Conservation (phyloP, 2,329 filamentous ascomycete genomes). For the Fusarium sp. region DNA sequence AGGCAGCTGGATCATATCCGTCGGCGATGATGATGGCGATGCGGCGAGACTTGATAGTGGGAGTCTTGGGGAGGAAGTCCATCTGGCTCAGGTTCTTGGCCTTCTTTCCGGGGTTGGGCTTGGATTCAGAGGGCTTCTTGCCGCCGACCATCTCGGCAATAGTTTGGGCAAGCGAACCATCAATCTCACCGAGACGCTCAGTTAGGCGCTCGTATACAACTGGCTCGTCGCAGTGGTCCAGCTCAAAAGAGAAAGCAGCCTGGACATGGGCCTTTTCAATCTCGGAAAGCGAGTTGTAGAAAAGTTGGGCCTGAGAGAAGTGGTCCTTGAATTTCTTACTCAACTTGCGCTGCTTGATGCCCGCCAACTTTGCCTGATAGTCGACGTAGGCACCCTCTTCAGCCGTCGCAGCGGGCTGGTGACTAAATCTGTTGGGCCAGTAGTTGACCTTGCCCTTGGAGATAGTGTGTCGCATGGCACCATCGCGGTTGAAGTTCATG, state of each 20-base stretch:
- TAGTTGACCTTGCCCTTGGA: constrained; percentile 73
- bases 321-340: constrained; percentile 82
- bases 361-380: constrained; percentile 68
- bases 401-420: constrained; percentile 69
- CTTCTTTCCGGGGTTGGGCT: constrained; percentile 71
- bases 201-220: constrained; percentile 77
- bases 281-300: constrained; percentile 78
- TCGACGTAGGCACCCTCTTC: constrained; percentile 75
- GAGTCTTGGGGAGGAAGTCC: constrained; percentile 69
- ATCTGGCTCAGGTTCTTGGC: constrained; percentile 74
- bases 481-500: constrained; percentile 81
- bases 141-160: constrained; percentile 77
- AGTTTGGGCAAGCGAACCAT: constrained; percentile 71
- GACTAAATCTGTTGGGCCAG: constrained; percentile 67
- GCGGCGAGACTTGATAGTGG: constrained; percentile 75
- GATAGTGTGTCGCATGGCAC: constrained; percentile 76
- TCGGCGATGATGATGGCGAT: constrained; percentile 81
- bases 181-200: constrained; percentile 75
- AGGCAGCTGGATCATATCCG: constrained; percentile 74
- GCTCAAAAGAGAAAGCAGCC: constrained; percentile 77
- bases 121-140: constrained; percentile 62
- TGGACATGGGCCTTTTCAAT: constrained; percentile 76
- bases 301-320: constrained; percentile 79
- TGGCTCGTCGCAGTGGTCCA: constrained; percentile 84
- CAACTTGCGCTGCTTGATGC: constrained; percentile 74